These are phyloP conservation scores for Venturia asperata DNA, from an alignment of 2,329 filamentous ascomycete genomes.

Conservation along the genomic window DNA sequence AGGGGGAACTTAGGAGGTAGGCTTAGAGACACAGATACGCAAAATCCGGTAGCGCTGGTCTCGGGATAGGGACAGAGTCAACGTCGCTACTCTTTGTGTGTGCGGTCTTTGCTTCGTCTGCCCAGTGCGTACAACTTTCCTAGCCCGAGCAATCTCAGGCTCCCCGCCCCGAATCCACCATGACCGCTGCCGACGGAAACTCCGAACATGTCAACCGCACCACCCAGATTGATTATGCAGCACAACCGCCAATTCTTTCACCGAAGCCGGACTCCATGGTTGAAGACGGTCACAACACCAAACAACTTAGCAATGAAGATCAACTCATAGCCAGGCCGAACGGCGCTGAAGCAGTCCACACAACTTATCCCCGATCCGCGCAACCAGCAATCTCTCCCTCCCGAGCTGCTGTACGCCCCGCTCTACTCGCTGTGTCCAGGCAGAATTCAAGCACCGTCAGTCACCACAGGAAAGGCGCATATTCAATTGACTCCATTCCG, in stretches of 20 bases:
- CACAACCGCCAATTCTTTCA: neutral
- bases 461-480: conserved; percentile 26
- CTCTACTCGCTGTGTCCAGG: neutral
- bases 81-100: neutral
- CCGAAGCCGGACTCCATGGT: neutral
- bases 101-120: neutral
- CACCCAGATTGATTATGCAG: neutral
- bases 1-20: neutral
- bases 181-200: neutral
- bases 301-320: neutral
- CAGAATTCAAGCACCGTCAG: neutral
- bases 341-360: neutral
- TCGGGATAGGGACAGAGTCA: neutral
- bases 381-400: neutral
- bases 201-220: neutral
- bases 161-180: neutral
- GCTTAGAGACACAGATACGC: neutral
- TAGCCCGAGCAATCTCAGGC: neutral
- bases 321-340: neutral
- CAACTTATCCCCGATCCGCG: neutral
- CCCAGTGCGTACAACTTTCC: neutral
- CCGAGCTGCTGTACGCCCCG: neutral
- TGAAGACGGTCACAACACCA: neutral
- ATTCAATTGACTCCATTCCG: conserved; percentile 60
- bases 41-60: neutral